A percentile compares a stretch with the other conserved stretches of the same genome.
Conservation (phyloP, 768 basidiomycete genomes). For the Leucocoprinus sp. region DNA sequence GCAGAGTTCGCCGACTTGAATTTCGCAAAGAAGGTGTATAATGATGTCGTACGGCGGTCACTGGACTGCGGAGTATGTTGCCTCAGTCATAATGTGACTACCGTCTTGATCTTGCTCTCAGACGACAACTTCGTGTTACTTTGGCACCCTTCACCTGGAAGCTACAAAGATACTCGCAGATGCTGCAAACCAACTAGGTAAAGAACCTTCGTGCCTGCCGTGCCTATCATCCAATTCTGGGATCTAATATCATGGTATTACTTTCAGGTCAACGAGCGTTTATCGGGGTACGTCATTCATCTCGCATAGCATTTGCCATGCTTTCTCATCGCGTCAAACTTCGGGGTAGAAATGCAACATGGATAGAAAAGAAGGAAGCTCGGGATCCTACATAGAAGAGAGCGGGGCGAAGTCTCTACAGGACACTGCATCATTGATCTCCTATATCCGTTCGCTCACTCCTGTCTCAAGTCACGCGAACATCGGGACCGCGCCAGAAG, state of each 20-base stretch:
- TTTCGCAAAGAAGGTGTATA: constrained; percentile 67
- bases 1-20: constrained; percentile 57
- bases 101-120: constrained; percentile 21
- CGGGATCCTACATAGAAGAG: constrained; percentile 62
- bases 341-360: constrained; percentile 84
- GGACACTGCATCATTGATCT: constrained; percentile 57
- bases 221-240: neutral
- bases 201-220: constrained; percentile 32
- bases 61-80: constrained; percentile 67
- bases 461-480: constrained; percentile 19
- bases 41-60: constrained; percentile 59
- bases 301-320: neutral
- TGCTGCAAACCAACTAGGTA: constrained; percentile 40
- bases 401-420: constrained; percentile 49
- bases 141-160: constrained; percentile 73
- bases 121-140: constrained; percentile 96
- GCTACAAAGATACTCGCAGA: constrained; percentile 78
- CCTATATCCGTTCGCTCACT: constrained; percentile 55
- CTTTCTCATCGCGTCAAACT: constrained; percentile 9
- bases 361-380: constrained; percentile 53
- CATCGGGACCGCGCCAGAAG: constrained; percentile 24
- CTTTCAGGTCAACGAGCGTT: constrained; percentile 71
- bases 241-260: neutral
- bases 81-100: constrained; percentile 7
- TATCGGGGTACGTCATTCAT: constrained; percentile 55